phyloP scores from a whole-genome alignment of 139 green algal species.

The Ettlia oleoabundans region DNA sequence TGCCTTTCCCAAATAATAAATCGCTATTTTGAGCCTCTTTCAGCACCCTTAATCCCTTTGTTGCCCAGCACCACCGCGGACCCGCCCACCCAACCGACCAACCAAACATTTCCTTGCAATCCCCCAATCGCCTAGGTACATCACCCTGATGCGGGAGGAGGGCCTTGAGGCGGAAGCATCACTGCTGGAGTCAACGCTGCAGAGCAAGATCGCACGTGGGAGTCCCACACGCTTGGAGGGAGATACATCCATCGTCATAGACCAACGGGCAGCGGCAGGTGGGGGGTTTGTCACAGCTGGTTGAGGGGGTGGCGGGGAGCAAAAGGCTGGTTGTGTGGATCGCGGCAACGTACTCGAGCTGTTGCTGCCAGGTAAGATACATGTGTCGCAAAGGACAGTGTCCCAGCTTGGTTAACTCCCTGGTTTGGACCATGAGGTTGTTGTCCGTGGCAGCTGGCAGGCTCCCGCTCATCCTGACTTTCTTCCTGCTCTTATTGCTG shows the following conservation, averaged over 20 bases:
- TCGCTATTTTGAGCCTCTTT: too few relatives aligned
- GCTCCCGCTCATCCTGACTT: neutral
- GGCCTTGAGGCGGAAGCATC: slow-evolving; percentile 27
- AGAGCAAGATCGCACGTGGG: neutral
- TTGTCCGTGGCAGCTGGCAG: too few relatives aligned
- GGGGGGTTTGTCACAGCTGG: too few relatives aligned
- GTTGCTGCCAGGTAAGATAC: too few relatives aligned
- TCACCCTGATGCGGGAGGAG: slow-evolving; percentile 33
- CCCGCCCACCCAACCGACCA: too few relatives aligned
- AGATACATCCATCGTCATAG: slow-evolving; percentile 39
- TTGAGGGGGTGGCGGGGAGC: too few relatives aligned
- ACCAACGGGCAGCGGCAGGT: neutral
- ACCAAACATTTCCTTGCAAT: neutral
- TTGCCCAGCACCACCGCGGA: neutral
- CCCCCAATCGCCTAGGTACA: neutral
- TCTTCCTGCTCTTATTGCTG: neutral
- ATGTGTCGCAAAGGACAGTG: too few relatives aligned
- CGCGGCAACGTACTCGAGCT: too few relatives aligned
- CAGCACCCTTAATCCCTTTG: neutral
- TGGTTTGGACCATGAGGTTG: too few relatives aligned
- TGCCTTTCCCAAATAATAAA: too few relatives aligned
- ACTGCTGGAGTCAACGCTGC: slow-evolving; percentile 12
- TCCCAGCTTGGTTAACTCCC: too few relatives aligned
- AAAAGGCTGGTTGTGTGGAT: too few relatives aligned
- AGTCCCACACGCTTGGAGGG: neutral